phyloP scores from a whole-genome alignment of 2,329 filamentous ascomycete species.

The Geosmithia putterillii region DNA sequence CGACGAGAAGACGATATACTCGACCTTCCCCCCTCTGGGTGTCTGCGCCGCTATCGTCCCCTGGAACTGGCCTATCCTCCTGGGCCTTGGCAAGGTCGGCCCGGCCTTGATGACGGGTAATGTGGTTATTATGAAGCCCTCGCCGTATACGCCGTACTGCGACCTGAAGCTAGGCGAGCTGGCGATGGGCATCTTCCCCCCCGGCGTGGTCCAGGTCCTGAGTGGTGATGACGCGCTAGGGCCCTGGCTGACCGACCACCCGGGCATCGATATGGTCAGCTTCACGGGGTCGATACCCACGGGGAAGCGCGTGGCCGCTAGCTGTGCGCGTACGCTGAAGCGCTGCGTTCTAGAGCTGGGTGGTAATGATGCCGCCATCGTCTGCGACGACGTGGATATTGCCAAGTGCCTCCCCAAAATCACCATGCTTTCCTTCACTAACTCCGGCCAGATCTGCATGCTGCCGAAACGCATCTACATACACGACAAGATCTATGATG shows the following conservation, averaged over 20 bases:
- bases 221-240: conserved; percentile 49
- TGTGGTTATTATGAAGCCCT: conserved; percentile 42
- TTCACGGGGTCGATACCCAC: conserved; percentile 50
- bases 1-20: conserved; percentile 6
- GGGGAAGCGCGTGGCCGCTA: conserved; percentile 38
- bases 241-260: conserved; percentile 41
- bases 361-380: conserved; percentile 36
- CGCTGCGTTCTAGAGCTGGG: conserved; percentile 16
- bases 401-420: conserved; percentile 16
- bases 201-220: conserved; percentile 46
- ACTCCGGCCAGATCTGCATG: conserved; percentile 31
- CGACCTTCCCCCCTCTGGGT: conserved; percentile 29
- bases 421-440: conserved; percentile 39
- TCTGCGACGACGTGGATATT: conserved; percentile 40
- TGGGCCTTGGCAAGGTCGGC: conserved; percentile 40
- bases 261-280: conserved; percentile 45
- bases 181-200: conserved; percentile 36
- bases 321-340: conserved; percentile 3
- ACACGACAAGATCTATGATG: conserved; percentile 42
- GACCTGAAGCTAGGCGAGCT: conserved; percentile 49
- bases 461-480: conserved; percentile 47
- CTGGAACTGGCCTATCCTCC: conserved; percentile 44
- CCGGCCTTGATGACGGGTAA: conserved; percentile 46
- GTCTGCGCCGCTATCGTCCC: conserved; percentile 45
- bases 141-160: conserved; percentile 45